Conservation (phyloP, 2,329 filamentous ascomycete species). For the Metarhizium rileyi region DNA sequence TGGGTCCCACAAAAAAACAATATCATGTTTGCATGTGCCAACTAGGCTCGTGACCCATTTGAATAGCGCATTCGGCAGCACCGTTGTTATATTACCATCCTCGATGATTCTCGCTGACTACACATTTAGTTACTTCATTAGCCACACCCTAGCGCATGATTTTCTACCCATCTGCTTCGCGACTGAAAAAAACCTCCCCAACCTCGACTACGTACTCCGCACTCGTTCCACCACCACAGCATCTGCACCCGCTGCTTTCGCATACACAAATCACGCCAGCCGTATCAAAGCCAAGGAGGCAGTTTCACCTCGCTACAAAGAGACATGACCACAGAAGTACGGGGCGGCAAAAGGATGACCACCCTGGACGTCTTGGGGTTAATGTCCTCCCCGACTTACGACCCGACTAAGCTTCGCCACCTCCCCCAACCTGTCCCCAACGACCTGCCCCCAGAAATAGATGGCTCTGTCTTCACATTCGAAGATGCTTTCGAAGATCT, state of each 20-base stretch:
- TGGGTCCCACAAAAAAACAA: too few species aligned
- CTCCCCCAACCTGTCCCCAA: conserved; percentile 38
- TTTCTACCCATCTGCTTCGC: too few species aligned
- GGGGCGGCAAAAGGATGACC: neutral
- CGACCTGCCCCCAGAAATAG: conserved; percentile 28
- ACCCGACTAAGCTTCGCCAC: conserved; percentile 27
- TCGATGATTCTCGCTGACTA: too few species aligned
- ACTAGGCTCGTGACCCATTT: too few species aligned
- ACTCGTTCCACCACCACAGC: neutral
- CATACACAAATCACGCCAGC: neutral
- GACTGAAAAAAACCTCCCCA: too few species aligned
- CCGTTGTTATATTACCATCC: too few species aligned
- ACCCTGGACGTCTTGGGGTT: conserved; percentile 14
- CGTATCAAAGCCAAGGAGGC: neutral
- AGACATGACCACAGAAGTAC: neutral
- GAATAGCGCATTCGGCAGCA: too few species aligned
- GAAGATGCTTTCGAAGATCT: conserved; percentile 50
- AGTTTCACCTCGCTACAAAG: neutral
- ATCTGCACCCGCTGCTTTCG: neutral
- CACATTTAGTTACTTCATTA: too few species aligned
- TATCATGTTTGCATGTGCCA: too few species aligned
- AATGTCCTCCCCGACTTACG: conserved; percentile 17
- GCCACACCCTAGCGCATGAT: too few species aligned
- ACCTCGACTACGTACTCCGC: too few species aligned
- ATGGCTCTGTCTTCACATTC: conserved; percentile 37